Evolutionary conservation across 768 basidiomycete species (phyloP), one percentile per base, ranked within the genome.

Genomic region (Pisolithus albus): DNA sequence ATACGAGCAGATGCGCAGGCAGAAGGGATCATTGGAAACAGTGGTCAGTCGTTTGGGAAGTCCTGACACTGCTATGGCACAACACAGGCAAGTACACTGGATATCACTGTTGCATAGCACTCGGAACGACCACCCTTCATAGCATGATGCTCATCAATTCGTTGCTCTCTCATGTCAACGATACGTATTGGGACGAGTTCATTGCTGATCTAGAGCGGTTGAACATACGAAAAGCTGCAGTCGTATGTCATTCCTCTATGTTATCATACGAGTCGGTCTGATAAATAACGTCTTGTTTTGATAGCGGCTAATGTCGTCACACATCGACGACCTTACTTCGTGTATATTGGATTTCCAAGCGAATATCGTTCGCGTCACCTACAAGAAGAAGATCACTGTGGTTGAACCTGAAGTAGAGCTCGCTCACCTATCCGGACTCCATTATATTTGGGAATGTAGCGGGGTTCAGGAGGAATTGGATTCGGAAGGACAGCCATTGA

Each of bases 131-230:
- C 47, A n/a, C 5, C 38, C 36, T 46, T 51, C 55, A 41, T 58
- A 91, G 90, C 56, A 83, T 95, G 81, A 90, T 88, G 82, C 72
- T 95, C 58, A 88, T 95, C 59, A 92, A 93, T 62, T 88, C 90
- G 7, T 72, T 94, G 9, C 64, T 94, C 51, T 77, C 84, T 7
- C 85, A 91, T 60, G 88, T 83, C n/a, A 84, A 76, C 44, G 88
- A 92, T 60, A 67, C 70, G 1, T 76, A 81, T 53, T 92, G 89
- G 86, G 83, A 87, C 46, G 82, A 86, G 56, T 88, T 93, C 62
- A 83, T 86, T 46, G 69, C 73, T 21, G 83, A 88, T 50, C 68
- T 92, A 7, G 89, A 93, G 59, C 75, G 77, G 44, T 64, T 92
- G 48, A 88, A 87, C 58, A 82, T 90, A 24, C 79, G 86, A 50